Base-by-base conservation (phyloP, 1,284 basidiomycete genomes). In the Takashimella tepidaria region DNA sequence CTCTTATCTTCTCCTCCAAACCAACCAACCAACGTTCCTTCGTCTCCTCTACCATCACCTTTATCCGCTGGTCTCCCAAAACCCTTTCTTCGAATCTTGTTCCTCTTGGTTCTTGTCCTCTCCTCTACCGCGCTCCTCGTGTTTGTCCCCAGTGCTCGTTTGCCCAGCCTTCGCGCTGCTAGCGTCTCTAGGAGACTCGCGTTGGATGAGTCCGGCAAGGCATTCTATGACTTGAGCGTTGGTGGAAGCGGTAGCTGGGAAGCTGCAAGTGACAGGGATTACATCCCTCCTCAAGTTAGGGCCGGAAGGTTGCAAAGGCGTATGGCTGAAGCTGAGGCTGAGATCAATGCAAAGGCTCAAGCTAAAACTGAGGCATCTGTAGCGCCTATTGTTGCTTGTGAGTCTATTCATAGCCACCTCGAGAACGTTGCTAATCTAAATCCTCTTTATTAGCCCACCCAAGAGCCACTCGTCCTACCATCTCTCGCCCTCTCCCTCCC, bases 81-180 rank as follows among this genome's bases (percentile, higher is more conserved):
- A 53, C 70, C 70, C 3, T 26, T 74, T 3, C 23, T 70, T 23
- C 64, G 72, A 21, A 27, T 74, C 5, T 16, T 69, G 4, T 59
- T 61, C 44, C 59, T 70, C 40, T 49, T 55, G 13, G 54, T 56
- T 0, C 47, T 68, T 4, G 19, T 71, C 20, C 37, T 65, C 22
- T 56, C 64, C 8, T 62, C 59, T 8, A 53, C 60, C 25, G 23
- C 65, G 3, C 46, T 70, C 22, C 57, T 72, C 20, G 45, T 61
- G 10, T 55, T 51, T 45, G 56, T 63, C 8, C 57, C 61, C 41
- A 49, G 53, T 3, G 55, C 62, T 21, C 44, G 63, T 41, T 52
- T 63, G 11, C 67, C 65, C 11, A 60, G 56, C 25, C 55, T 63
- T 16, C 45, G 44, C 11, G 57, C 62, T 1, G 63, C 62, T 11